Evolutionary conservation across 1,284 basidiomycete species (phyloP).

Genomic region (Pseudozyma thailandica): DNA sequence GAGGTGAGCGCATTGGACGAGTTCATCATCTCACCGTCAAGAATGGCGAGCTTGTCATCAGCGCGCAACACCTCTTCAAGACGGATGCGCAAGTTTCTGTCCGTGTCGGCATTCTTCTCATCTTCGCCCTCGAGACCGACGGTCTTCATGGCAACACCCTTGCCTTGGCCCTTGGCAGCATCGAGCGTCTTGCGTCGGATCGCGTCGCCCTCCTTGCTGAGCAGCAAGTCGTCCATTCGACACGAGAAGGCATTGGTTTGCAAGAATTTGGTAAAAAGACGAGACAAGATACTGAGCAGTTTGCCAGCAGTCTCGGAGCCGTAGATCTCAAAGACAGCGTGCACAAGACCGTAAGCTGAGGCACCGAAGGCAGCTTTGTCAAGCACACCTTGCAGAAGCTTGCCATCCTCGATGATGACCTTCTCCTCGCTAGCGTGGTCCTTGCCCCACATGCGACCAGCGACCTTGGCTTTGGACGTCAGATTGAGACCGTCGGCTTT

Average conservation of each 20-base stretch:
- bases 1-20: conserved; percentile 80
- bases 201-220: conserved; percentile 84
- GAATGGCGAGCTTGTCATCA: conserved; percentile 96
- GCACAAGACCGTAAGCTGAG: conserved; percentile 92
- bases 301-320: conserved; percentile 88
- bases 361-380: conserved; percentile 99
- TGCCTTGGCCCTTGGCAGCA: conserved; percentile 79
- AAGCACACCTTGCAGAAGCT: conserved; percentile 89
- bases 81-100: conserved; percentile 71
- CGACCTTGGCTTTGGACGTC: conserved; percentile 84
- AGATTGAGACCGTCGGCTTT: conserved; percentile 86
- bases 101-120: conserved; percentile 66
- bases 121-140: conserved; percentile 71
- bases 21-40: conserved; percentile 82
- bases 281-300: conserved; percentile 89
- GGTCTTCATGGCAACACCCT: conserved; percentile 80
- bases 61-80: conserved; percentile 96
- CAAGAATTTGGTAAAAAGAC: conserved; percentile 95
- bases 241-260: conserved; percentile 98
- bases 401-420: conserved; percentile 90
- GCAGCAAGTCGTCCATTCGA: conserved; percentile 95
- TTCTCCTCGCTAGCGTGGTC: conserved; percentile 77
- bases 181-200: conserved; percentile 78
- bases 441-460: conserved; percentile 79
- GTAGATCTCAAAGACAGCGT: conserved; percentile 99